phyloP scores from a whole-genome alignment of 768 basidiomycete species.

The Coprinopsis cinerea region DNA sequence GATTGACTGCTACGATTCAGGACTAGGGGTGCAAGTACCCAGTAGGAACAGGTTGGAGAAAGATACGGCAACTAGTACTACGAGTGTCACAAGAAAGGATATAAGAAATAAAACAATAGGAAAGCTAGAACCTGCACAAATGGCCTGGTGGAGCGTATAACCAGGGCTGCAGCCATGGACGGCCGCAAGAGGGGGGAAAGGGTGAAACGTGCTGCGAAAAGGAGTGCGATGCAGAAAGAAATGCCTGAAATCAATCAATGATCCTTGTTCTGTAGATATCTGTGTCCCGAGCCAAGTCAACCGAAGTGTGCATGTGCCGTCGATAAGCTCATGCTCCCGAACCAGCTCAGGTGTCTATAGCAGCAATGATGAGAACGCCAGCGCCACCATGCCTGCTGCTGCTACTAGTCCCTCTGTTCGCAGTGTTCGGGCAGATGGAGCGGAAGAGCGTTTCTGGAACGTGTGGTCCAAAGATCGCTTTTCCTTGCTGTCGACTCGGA shows the following conservation, averaged over 20 bases:
- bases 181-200: not conserved
- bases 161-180: not conserved
- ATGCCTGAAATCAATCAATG: constrained; percentile 2
- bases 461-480: constrained; percentile 11
- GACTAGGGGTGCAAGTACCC: not conserved
- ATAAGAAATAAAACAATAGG: not conserved
- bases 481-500: constrained; percentile 5
- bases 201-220: not conserved
- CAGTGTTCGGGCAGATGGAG: not conserved
- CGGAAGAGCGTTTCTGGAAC: not conserved
- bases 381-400: constrained; percentile 23
- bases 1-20: not conserved
- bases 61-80: not conserved
- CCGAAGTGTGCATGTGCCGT: not conserved
- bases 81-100: not conserved
- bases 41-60: constrained; percentile 3
- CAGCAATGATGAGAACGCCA: constrained; percentile 23
- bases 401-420: constrained; percentile 18
- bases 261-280: not conserved
- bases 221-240: not conserved
- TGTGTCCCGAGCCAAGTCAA: not conserved
- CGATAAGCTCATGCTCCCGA: not conserved
- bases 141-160: not conserved
- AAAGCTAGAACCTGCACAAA: not conserved
- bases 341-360: constrained; percentile 21